Percentiles rank a stretch among this genome's conserved stretches.
phyloP scores from a whole-genome alignment of 257 asterid genomes.

The Scutellaria barbata region DNA sequence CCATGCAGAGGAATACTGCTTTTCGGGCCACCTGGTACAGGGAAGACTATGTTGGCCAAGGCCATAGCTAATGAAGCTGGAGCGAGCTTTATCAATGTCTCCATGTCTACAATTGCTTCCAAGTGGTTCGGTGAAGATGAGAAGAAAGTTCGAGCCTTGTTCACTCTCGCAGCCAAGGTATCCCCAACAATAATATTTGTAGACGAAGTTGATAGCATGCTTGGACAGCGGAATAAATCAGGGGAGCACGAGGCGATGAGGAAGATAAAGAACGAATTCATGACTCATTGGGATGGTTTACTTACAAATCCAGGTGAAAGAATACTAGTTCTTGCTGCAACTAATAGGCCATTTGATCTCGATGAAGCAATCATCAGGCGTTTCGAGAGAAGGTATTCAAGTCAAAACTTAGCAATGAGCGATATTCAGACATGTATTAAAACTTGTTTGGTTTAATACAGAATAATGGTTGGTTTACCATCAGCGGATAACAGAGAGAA shows the following conservation, averaged over 20 bases:
- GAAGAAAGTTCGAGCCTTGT: slow-evolving; percentile 82
- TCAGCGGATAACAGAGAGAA: slow-evolving; percentile 68
- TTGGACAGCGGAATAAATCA: slow-evolving; percentile 72
- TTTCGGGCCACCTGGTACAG: slow-evolving; percentile 95
- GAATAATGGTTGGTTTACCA: slow-evolving; percentile 90
- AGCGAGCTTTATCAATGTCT: slow-evolving; percentile 83
- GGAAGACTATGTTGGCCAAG: slow-evolving; percentile 91
- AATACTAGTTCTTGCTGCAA: slow-evolving; percentile 90
- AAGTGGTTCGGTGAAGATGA: slow-evolving; percentile 98
- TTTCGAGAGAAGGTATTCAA: slow-evolving; percentile 74
- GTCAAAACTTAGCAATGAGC: no score
- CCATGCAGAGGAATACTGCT: slow-evolving; percentile 88
- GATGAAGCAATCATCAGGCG: slow-evolving; percentile 94
- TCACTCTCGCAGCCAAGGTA: slow-evolving; percentile 85
- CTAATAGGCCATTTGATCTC: slow-evolving; percentile 90
- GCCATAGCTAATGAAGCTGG: slow-evolving; percentile 93
- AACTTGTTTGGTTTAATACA: slow-evolving; percentile 34
- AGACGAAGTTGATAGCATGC: slow-evolving; percentile 95
- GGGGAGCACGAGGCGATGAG: slow-evolving; percentile 96
- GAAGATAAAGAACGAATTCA: slow-evolving; percentile 88
- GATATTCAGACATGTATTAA: background rate
- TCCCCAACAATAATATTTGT: slow-evolving; percentile 91
- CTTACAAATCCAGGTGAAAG: slow-evolving; percentile 73
- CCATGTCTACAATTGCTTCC: slow-evolving; percentile 84
- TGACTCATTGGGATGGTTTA: slow-evolving; percentile 92